phyloP scores from a whole-genome alignment of 495 filamentous ascomycete species.

The Penicillium argentinense region DNA sequence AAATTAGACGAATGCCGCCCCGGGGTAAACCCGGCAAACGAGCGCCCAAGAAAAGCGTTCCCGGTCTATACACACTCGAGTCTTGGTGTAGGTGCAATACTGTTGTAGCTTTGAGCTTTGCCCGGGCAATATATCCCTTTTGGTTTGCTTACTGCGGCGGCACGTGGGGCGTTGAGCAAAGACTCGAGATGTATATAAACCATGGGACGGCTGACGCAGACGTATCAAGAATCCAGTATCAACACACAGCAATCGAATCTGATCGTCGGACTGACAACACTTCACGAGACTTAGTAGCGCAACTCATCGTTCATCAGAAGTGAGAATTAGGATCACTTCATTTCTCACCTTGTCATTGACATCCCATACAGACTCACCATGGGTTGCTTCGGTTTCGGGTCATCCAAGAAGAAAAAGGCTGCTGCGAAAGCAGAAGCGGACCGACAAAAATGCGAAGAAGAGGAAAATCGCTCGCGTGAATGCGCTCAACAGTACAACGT shows the following conservation, averaged over 20 bases:
- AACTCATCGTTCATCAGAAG: background rate
- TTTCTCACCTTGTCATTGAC: background rate
- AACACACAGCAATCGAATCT: too few relatives aligned
- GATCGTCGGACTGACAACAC: too few relatives aligned
- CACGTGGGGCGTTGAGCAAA: too few relatives aligned
- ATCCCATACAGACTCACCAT: background rate
- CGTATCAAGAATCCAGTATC: too few relatives aligned
- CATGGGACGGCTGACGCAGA: too few relatives aligned
- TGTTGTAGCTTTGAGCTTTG: too few relatives aligned
- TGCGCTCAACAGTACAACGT: background rate
- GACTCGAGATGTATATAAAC: too few relatives aligned
- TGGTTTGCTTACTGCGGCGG: too few relatives aligned
- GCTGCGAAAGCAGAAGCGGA: background rate
- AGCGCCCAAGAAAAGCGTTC: background rate
- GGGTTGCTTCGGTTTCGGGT: background rate
- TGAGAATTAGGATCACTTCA: background rate
- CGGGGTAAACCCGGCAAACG: background rate
- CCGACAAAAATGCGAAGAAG: background rate
- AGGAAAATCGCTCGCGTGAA: background rate
- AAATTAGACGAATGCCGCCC: background rate
- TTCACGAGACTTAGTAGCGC: too few relatives aligned
- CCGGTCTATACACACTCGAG: too few relatives aligned
- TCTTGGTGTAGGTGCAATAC: too few relatives aligned
- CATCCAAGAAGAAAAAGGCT: background rate
- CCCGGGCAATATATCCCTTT: too few relatives aligned